A percentile compares a stretch with the other conserved stretches of the same genome.
Evolutionary conservation across 306 rosid species (phyloP).

Genomic region (Ormosia semicastrata): DNA sequence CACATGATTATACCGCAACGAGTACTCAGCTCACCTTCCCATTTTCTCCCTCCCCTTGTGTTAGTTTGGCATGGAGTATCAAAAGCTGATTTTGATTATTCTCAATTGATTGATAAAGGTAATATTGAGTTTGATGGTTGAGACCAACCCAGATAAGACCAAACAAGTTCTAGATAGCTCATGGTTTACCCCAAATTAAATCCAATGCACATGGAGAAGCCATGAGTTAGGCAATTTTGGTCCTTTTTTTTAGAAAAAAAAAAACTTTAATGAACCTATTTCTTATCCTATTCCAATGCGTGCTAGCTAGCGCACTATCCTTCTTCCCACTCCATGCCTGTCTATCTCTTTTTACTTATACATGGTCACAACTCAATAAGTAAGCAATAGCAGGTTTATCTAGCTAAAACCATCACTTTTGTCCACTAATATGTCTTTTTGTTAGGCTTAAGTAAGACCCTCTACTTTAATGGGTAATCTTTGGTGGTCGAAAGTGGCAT

Average conservation of each 20-base stretch:
- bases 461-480: slow-evolving; percentile 15
- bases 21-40: neutral
- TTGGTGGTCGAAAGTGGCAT: slow-evolving; percentile 42
- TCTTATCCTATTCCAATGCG: slow-evolving; percentile 32
- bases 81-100: neutral
- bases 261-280: slow-evolving; percentile 16
- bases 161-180: neutral
- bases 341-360: neutral
- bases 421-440: slow-evolving; percentile 33
- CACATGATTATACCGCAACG: neutral
- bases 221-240: slow-evolving; percentile 14
- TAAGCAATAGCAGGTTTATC: slow-evolving; percentile 7
- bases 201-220: neutral
- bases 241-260: neutral
- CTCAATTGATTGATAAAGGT: neutral
- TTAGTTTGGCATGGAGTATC: neutral
- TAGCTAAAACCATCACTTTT: slow-evolving; percentile 34
- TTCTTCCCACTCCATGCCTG: neutral
- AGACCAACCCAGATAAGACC: neutral
- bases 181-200: neutral
- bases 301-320: slow-evolving; percentile 47
- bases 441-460: slow-evolving; percentile 16
- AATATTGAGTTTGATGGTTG: neutral
- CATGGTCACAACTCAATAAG: slow-evolving; percentile 10
- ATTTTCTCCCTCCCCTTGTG: neutral